These are phyloP conservation scores for Oidiodendron maius DNA, from an alignment of 495 filamentous ascomycete species.

Conservation along the genomic window DNA sequence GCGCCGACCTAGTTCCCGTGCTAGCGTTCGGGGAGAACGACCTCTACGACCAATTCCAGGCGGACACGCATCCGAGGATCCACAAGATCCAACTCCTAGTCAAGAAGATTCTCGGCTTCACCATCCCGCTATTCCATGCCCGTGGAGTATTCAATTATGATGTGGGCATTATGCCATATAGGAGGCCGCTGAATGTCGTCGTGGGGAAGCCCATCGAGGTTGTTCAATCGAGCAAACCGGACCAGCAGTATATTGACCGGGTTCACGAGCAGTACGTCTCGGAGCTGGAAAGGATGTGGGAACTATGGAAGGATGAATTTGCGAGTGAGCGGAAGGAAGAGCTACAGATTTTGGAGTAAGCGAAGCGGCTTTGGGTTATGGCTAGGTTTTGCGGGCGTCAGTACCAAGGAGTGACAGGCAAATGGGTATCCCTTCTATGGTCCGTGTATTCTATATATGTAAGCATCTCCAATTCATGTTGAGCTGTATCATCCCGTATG, in stretches of 20 bases:
- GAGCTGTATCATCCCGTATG: no score
- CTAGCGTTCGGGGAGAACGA: constrained; percentile 94
- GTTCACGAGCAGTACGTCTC: constrained; percentile 72
- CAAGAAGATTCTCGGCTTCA: constrained; percentile 86
- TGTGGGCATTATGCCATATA: constrained; percentile 90
- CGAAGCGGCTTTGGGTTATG: no score
- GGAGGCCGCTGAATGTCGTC: constrained; percentile 79
- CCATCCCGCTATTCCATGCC: constrained; percentile 84
- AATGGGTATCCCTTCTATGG: no score
- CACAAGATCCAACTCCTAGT: constrained; percentile 72
- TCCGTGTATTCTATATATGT: no score
- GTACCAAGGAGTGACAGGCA: no score
- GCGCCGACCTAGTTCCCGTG: constrained; percentile 88
- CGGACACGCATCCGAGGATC: constrained; percentile 63
- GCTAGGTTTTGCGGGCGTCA: no score
- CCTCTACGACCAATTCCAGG: constrained; percentile 80
- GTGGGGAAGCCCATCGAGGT: constrained; percentile 77
- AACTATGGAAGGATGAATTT: constrained; percentile 83
- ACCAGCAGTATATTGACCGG: constrained; percentile 69
- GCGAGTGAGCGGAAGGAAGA: constrained; percentile 65
- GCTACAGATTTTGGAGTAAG: constrained; percentile 68
- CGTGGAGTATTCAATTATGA: constrained; percentile 96
- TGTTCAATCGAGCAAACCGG: constrained; percentile 44
- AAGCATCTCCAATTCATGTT: no score
- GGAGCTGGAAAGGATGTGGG: constrained; percentile 80